These are phyloP conservation scores for Aschersonia sp. DNA, from an alignment of 2,329 filamentous ascomycete species.

Conservation along the genomic window DNA sequence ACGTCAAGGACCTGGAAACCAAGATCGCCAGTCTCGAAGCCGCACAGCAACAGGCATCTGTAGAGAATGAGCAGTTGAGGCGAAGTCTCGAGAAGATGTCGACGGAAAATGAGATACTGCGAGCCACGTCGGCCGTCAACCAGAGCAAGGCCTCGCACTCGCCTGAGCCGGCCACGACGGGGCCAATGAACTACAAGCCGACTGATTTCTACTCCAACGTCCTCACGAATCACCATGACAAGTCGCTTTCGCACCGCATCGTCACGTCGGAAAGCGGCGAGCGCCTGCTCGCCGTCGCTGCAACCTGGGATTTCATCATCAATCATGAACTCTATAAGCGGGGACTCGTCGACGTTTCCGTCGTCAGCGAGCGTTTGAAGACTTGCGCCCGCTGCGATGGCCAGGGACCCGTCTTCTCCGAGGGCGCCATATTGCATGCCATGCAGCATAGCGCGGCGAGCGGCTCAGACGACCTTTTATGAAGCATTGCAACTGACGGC, in stretches of 20 bases:
- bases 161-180: constrained; percentile 38
- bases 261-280: constrained; percentile 51
- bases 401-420: constrained; percentile 76
- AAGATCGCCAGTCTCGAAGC: constrained; percentile 69
- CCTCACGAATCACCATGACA: constrained; percentile 45
- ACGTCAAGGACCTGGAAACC: constrained; percentile 82
- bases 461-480: constrained; percentile 59
- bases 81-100: constrained; percentile 68
- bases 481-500: neutral
- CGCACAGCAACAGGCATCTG: constrained; percentile 53
- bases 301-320: constrained; percentile 85
- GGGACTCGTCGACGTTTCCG: constrained; percentile 66
- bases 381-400: constrained; percentile 67
- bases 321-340: constrained; percentile 60
- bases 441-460: constrained; percentile 67
- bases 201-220: constrained; percentile 56
- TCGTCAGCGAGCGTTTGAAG: constrained; percentile 69
- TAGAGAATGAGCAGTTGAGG: constrained; percentile 79
- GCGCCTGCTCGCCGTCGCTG: constrained; percentile 56
- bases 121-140: constrained; percentile 49
- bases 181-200: constrained; percentile 56
- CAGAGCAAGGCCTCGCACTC: constrained; percentile 22
- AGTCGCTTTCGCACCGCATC: constrained; percentile 53
- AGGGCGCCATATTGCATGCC: constrained; percentile 54
- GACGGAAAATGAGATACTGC: constrained; percentile 86